These are phyloP conservation scores for Solanum chaucha DNA, from an alignment of 257 asterid species.

Conservation along the genomic window DNA sequence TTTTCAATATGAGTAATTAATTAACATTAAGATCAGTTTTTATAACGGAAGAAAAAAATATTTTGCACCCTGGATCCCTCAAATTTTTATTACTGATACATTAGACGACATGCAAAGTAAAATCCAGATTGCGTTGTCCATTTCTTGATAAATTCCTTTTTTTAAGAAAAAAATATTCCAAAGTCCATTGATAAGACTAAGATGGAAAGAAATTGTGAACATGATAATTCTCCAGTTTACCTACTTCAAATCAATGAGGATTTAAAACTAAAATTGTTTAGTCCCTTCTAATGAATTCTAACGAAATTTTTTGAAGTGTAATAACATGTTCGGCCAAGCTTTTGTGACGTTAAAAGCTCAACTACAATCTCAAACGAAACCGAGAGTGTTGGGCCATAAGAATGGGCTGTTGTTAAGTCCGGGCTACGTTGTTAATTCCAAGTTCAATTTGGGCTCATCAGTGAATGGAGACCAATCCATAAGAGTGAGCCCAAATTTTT, in stretches of 20 bases:
- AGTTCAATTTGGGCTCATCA: neutral
- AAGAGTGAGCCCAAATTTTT: neutral
- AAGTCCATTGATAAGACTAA: neutral
- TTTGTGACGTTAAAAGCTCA: neutral
- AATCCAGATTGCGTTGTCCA: neutral
- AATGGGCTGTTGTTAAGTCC: neutral
- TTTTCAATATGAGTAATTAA: too few species aligned
- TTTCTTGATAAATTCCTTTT: neutral
- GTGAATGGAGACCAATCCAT: neutral
- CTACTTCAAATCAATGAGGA: neutral
- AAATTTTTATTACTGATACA: neutral
- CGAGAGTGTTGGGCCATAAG: neutral
- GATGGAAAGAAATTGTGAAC: neutral
- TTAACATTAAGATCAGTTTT: too few species aligned
- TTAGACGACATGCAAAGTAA: too few species aligned
- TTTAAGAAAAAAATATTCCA: neutral
- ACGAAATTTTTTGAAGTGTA: rapidly evolving
- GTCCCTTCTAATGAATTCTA: neutral
- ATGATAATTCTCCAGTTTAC: neutral
- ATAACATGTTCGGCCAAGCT: rapidly evolving
- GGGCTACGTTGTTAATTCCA: neutral
- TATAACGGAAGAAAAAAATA: too few species aligned
- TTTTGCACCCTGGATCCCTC: neutral
- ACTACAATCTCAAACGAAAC: too few species aligned
- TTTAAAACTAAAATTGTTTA: neutral